phyloP scores from a whole-genome alignment of 768 basidiomycete genomes.

The Stropharia rugosoannulata region DNA sequence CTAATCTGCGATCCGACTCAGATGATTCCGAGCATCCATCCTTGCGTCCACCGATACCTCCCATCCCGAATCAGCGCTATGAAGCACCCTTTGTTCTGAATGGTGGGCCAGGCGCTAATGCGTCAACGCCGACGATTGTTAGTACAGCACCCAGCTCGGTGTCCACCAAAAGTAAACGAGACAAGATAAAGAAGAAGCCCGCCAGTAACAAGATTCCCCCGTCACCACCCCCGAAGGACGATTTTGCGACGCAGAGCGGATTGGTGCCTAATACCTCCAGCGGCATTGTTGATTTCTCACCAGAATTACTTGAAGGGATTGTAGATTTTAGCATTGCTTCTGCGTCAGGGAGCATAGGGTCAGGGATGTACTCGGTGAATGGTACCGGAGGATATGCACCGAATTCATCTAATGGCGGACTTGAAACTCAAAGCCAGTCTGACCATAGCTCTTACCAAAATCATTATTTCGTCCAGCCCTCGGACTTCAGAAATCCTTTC shows the following conservation, averaged over 20 bases:
- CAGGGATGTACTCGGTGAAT: slow-evolving; percentile 2
- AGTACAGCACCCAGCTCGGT: slow-evolving; percentile 18
- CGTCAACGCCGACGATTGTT: slow-evolving; percentile 16
- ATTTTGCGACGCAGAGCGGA: slow-evolving; percentile 5
- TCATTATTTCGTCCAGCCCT: slow-evolving; percentile 18
- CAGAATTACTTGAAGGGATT: slow-evolving; percentile 79
- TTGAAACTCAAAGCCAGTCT: slow-evolving; percentile 34
- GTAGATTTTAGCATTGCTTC: slow-evolving; percentile 45
- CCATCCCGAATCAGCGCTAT: slow-evolving; percentile 23
- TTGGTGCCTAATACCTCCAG: slow-evolving; percentile 29
- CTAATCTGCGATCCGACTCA: slow-evolving; percentile 31
- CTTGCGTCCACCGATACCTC: slow-evolving; percentile 31
- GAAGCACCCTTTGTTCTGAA: not conserved
- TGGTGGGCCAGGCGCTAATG: slow-evolving; percentile 10
- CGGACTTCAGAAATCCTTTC: slow-evolving; percentile 44
- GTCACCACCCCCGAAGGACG: slow-evolving; percentile 28
- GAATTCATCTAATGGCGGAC: slow-evolving; percentile 42
- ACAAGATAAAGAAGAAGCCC: slow-evolving; percentile 32
- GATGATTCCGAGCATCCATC: slow-evolving; percentile 37
- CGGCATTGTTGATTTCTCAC: slow-evolving; percentile 61
- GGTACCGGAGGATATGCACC: slow-evolving; percentile 22
- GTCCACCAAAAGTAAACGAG: slow-evolving; percentile 25
- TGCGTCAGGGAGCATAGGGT: slow-evolving; percentile 13
- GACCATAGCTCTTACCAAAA: slow-evolving; percentile 24
- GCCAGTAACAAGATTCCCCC: slow-evolving; percentile 28